These are phyloP conservation scores for Acrocalymma vagum DNA, from an alignment of 2,329 filamentous ascomycete species.

Conservation along the genomic window DNA sequence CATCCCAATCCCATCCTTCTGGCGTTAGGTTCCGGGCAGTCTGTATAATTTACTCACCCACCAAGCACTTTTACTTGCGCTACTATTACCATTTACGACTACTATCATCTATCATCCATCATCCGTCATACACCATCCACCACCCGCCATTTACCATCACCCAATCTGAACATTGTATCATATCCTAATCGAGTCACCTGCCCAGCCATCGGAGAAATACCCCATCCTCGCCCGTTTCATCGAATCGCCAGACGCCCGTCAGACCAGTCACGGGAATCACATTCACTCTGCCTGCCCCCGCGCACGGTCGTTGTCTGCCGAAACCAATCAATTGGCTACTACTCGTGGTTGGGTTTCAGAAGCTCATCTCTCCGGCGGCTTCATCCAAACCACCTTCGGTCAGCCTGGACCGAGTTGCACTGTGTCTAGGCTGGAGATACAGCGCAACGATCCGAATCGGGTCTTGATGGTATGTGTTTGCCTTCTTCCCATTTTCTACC, in stretches of 20 bases:
- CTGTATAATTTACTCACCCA: constrained; percentile 39
- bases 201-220: constrained; percentile 26
- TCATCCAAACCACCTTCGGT: constrained; percentile 33
- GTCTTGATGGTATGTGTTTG: constrained; percentile 38
- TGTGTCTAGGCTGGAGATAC: constrained; percentile 41
- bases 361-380: constrained; percentile 35
- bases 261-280: constrained; percentile 39
- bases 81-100: constrained; percentile 13
- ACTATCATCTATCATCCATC: too few relatives aligned
- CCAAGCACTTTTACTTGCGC: constrained; percentile 5
- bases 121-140: too few relatives aligned
- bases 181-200: constrained; percentile 41
- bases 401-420: constrained; percentile 42
- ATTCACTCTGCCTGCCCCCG: constrained; percentile 38
- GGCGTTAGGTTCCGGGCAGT: constrained; percentile 23
- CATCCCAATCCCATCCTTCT: too few relatives aligned
- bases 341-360: constrained; percentile 30
- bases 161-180: constrained; percentile 28
- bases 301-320: constrained; percentile 33
- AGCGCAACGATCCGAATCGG: constrained; percentile 41
- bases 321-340: constrained; percentile 44
- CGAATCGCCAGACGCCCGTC: constrained; percentile 28
- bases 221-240: constrained; percentile 13
- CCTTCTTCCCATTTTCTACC: too few relatives aligned
- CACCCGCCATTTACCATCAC: background rate